These are phyloP conservation scores for Camellia oleifera DNA, from an alignment of 179 eudicot species.

Conservation along the genomic window DNA sequence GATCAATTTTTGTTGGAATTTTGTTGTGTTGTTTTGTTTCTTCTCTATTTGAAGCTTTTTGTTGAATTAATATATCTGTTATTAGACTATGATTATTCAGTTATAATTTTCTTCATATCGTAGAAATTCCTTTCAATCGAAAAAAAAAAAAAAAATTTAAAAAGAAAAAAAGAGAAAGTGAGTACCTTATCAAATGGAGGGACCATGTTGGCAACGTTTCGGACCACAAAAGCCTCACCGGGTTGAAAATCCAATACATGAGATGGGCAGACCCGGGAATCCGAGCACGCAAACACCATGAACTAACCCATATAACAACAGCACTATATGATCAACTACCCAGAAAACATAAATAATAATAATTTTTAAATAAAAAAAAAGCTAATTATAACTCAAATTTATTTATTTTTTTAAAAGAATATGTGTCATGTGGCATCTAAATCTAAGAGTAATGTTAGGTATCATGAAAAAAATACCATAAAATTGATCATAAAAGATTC, in stretches of 20 bases:
- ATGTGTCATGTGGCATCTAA: background rate
- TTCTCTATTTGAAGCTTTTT: no score
- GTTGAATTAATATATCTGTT: no score
- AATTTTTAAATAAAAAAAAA: background rate
- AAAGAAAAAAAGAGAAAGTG: no score
- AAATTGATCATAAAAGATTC: no score
- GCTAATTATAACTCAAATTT: background rate
- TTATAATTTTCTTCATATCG: no score
- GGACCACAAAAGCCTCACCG: constrained; percentile 83
- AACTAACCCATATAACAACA: constrained; percentile 24
- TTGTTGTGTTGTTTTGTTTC: no score
- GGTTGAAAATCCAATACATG: constrained; percentile 67
- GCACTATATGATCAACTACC: background rate
- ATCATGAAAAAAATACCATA: no score
- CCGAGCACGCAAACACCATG: constrained; percentile 83
- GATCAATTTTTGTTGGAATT: no score
- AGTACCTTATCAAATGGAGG: constrained; percentile 72
- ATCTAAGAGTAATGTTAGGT: background rate
- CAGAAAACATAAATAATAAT: background rate
- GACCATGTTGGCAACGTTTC: constrained; percentile 81
- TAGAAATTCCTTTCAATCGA: no score
- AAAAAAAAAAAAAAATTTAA: no score
- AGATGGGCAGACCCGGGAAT: constrained; percentile 82
- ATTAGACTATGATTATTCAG: no score
- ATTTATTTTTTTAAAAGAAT: background rate